A percentile compares a stretch with the other conserved stretches of the same genome.
phyloP scores from a whole-genome alignment of 805 yeast genomes.

The Scheffersomyces lignosus region DNA sequence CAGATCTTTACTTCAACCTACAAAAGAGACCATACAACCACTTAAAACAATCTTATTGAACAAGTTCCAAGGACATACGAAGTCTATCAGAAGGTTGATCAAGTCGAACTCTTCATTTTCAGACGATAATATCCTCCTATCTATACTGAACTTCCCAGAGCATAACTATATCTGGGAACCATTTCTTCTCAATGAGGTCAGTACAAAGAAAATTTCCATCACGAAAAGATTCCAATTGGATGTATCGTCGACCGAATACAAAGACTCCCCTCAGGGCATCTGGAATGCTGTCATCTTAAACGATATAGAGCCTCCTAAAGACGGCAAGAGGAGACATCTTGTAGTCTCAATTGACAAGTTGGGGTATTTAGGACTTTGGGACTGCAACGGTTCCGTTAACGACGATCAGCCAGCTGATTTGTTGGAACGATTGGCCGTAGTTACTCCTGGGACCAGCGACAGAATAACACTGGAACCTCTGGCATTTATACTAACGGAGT shows the following conservation, averaged over 20 bases:
- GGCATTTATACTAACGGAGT: constrained; percentile 22
- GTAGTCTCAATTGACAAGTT: constrained; percentile 31
- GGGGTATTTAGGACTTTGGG: constrained; percentile 57
- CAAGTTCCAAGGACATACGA: constrained; percentile 82
- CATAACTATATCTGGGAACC: constrained; percentile 47
- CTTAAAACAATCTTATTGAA: constrained; percentile 25
- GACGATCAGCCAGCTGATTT: constrained; percentile 32
- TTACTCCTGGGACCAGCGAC: constrained; percentile 5
- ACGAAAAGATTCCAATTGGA: constrained; percentile 35
- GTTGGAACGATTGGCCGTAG: constrained; percentile 15
- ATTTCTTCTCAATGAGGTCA: constrained; percentile 17
- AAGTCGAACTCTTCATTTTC: constrained; percentile 50
- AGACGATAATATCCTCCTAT: constrained; percentile 29
- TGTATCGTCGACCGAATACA: constrained; percentile 11
- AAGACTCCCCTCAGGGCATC: constrained; percentile 20
- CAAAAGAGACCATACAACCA: constrained; percentile 1
- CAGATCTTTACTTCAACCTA: constrained; percentile 2
- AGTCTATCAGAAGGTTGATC: constrained; percentile 66
- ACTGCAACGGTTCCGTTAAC: constrained; percentile 42
- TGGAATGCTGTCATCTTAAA: constrained; percentile 33
- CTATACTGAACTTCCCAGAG: constrained; percentile 38
- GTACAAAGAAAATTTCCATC: constrained; percentile 21
- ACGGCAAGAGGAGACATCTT: constrained; percentile 26
- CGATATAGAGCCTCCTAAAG: constrained; percentile 24
- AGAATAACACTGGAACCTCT: constrained; percentile 14